Base-by-base conservation (phyloP, 495 filamentous ascomycete species). In the Hypomontagnella submonticulosa region DNA sequence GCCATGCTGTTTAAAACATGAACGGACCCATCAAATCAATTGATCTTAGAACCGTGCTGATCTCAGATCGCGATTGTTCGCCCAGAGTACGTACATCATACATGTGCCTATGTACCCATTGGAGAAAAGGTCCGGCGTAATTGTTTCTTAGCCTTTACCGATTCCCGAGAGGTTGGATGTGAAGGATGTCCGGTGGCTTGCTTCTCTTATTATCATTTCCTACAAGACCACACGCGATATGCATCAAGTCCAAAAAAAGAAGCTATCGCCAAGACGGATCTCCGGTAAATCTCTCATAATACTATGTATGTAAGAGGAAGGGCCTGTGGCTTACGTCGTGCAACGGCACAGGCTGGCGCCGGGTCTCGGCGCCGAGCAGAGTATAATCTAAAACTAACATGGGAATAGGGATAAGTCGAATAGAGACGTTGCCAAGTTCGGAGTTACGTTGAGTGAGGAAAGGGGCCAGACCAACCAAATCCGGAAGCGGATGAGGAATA, bases 281-380 rank as follows among this genome's bases (percentile, higher is more conserved):
- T 68, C 65, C 60, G 59, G 65, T 68, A 68, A 68, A 68, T 68
- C 36, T 68, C 65, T 68, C 65, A 67, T 44, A 42, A 34, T 32
- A n/a, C n/a, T n/a, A n/a, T n/a, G n/a, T n/a, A 59, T 23, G 33
- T 44, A 63, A 11, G 16, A 56, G 59, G 57, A 57, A 57, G 36
- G 57, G 46, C 15, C 13, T 47, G 9, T 20, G 30, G 47, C 19
- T 61, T 23, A 46, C 19, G 62, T 46, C 48, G 52, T 51, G 57
- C 48, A 61, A 62, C n/a, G 57, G 52, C 53, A 62, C 58, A 12
- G 46, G 34, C 47, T 48, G 36, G 51, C 48, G 42, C 53, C 58
- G 47, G 23, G 65, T 63, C 59, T 62, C 58, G 65, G 65, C 65
- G 65, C 65, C 53, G 65, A 68, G 54, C 30, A 44, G 16, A 43